These are phyloP conservation scores for Alternaria postmessia DNA, from an alignment of 2,329 filamentous ascomycete species.

Conservation along the genomic window DNA sequence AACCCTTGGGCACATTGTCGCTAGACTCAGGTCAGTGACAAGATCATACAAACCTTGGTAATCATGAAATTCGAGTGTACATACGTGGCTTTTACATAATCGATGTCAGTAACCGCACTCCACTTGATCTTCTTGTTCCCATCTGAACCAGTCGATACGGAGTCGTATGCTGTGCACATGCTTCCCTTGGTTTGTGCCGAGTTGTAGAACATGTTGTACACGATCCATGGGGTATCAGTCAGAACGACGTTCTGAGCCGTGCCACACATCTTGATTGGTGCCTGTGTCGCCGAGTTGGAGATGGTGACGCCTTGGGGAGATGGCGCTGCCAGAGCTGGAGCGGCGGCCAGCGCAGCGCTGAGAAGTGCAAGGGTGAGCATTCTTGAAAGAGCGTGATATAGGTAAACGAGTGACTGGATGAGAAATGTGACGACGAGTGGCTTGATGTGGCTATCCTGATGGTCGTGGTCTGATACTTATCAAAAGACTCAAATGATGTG, in stretches of 20 bases:
- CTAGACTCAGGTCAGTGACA: conserved; percentile 17
- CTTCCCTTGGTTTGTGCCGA: conserved; percentile 50
- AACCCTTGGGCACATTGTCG: conserved; percentile 54
- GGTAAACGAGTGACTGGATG: neutral
- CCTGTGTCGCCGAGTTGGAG: conserved; percentile 22
- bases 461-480: neutral
- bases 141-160: conserved; percentile 35
- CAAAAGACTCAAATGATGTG: neutral
- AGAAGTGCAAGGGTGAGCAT: conserved; percentile 10
- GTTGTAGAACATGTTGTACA: conserved; percentile 58
- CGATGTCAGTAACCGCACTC: conserved; percentile 53
- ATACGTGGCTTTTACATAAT: conserved; percentile 38
- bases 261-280: conserved; percentile 25
- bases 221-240: conserved; percentile 54
- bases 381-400: neutral
- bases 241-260: conserved; percentile 40
- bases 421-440: neutral
- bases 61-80: neutral
- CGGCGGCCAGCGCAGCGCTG: conserved; percentile 22
- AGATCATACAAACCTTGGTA: neutral
- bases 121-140: conserved; percentile 50
- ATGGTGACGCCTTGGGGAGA: conserved; percentile 23
- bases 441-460: neutral
- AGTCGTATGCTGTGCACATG: conserved; percentile 53
- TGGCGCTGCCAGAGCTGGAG: conserved; percentile 14